These are phyloP conservation scores for Lentinula sp. DNA, from an alignment of 768 basidiomycete species.

Conservation along the genomic window DNA sequence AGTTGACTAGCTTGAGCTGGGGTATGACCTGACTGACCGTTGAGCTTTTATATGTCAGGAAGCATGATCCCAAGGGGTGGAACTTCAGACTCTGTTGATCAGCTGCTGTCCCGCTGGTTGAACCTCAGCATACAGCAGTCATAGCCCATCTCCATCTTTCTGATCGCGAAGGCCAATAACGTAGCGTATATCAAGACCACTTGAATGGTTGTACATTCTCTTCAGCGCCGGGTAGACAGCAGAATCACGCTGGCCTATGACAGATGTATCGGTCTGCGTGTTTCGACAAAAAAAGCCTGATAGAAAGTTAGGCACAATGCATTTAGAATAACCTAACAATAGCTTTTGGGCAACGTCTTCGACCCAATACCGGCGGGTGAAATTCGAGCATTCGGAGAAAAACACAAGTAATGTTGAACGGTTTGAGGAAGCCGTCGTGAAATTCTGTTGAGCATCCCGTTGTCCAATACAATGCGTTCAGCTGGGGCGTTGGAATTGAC, in stretches of 20 bases:
- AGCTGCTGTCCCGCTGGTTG: not conserved
- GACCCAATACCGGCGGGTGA: not conserved
- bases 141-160: not conserved
- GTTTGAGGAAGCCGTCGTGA: not conserved
- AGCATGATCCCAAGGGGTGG: not conserved
- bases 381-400: not conserved
- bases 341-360: not conserved
- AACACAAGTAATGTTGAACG: not conserved
- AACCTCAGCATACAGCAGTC: no score
- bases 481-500: no score
- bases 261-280: not conserved
- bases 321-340: not conserved
- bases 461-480: not conserved
- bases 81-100: not conserved
- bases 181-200: not conserved
- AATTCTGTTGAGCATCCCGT: not conserved
- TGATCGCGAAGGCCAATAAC: not conserved
- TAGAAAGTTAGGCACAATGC: not conserved
- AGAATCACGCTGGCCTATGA: not conserved
- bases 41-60: not conserved
- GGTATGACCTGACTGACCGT: not conserved
- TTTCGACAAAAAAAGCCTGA: not conserved
- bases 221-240: not conserved
- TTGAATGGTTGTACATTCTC: not conserved
- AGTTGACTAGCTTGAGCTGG: not conserved